phyloP scores from a whole-genome alignment of 441 rosid genomes.

The Erysimum cheiri region DNA sequence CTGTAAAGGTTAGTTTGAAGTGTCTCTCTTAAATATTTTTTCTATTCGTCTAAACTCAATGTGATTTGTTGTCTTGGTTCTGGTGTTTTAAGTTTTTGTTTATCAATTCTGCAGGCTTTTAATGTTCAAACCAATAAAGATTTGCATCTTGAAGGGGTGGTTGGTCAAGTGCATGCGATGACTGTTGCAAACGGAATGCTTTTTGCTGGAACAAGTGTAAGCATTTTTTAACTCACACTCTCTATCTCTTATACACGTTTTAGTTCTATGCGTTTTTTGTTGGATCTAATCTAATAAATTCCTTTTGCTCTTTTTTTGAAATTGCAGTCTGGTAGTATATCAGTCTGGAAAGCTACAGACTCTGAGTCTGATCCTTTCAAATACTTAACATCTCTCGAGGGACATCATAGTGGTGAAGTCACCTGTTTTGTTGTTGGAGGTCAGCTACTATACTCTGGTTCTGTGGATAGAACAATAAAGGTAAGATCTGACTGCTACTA shows the following conservation, averaged over 20 bases:
- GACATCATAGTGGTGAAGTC: conserved; percentile 42
- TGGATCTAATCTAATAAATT: neutral
- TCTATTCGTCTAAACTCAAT: neutral
- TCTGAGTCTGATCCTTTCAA: conserved; percentile 47
- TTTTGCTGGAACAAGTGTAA: conserved; percentile 61
- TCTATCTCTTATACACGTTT: neutral
- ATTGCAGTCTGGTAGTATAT: conserved; percentile 51
- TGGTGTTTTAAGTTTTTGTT: conserved; percentile 14
- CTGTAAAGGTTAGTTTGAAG: conserved; percentile 47
- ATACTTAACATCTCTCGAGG: conserved; percentile 42
- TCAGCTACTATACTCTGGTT: conserved; percentile 49
- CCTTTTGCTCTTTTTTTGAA: conserved; percentile 5
- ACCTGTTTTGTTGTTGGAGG: conserved; percentile 47
- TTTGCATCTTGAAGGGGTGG: conserved; percentile 41
- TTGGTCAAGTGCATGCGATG: conserved; percentile 51
- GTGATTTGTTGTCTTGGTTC: neutral
- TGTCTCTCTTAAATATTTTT: neutral
- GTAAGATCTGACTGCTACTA: conserved; percentile 26
- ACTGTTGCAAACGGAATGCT: conserved; percentile 47
- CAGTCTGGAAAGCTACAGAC: conserved; percentile 49
- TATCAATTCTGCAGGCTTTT: conserved; percentile 48
- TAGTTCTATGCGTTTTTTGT: neutral
- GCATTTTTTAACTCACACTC: neutral
- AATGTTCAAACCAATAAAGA: conserved; percentile 47
- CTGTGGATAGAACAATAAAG: conserved; percentile 49